Percentiles rank a stretch among this genome's conserved stretches.
Conservation (phyloP, 768 basidiomycete genomes). For the Lactarius sanguifluus region DNA sequence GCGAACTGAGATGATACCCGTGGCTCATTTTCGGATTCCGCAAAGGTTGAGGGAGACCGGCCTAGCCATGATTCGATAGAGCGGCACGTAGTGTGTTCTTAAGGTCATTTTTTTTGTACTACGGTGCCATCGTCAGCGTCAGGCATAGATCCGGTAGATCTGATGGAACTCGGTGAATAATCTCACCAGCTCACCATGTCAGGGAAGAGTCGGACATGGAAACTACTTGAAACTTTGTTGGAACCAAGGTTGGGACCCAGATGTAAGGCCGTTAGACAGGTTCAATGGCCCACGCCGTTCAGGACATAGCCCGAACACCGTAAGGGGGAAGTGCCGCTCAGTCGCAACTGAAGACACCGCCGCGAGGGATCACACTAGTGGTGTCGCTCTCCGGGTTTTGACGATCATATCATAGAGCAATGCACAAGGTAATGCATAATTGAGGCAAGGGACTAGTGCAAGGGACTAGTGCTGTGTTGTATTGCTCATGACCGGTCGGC, state of each 20-base stretch:
- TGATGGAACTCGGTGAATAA: not conserved
- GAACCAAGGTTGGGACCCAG: not conserved
- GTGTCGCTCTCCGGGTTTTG: not conserved
- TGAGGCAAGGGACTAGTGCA: not conserved
- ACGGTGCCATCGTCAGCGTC: not conserved
- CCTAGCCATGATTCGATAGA: not conserved
- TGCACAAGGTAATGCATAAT: not conserved
- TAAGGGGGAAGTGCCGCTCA: constrained; percentile 1
- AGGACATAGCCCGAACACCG: not conserved
- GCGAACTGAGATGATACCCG: constrained; percentile 21
- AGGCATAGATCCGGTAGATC: not conserved
- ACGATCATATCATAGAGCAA: not conserved
- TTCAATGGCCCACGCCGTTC: not conserved
- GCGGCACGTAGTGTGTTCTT: not conserved
- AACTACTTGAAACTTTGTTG: not conserved
- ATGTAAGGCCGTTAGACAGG: not conserved
- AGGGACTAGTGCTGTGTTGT: not conserved
- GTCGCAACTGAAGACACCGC: not conserved
- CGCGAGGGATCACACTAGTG: not conserved
- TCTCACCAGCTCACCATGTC: not conserved
- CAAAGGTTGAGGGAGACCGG: not conserved
- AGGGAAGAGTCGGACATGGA: not conserved
- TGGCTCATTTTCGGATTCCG: not conserved
- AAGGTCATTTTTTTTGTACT: not conserved
- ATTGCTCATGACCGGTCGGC: not conserved